Evolutionary conservation across 371 early-diverging fungal species (phyloP), one percentile per base, ranked within the genome.

Genomic region (Coemansia sp.): DNA sequence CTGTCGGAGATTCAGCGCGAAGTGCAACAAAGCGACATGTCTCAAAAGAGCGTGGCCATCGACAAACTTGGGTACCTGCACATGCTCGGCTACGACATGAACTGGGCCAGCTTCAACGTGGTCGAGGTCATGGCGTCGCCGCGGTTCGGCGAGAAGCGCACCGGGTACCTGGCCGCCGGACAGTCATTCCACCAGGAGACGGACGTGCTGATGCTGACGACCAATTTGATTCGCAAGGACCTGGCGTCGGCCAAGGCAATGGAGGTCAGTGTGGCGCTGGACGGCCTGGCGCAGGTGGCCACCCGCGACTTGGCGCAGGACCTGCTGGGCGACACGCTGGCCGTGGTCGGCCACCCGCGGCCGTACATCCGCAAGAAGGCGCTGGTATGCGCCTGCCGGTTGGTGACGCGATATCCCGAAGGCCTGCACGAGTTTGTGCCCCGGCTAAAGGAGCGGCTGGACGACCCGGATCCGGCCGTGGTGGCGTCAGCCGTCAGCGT

Each of bases 81-180:
- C 82, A 95, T 96, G 95, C 84, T 94, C 30, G 98, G 98, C 4
- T 96, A 95, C 64, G 94, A 94, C 70, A 94, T 94, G 91, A 85
- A 87, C 3, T 98, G 97, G 97, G 96, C 97, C 0, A 88, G 90
- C 0, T 98, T 98, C 70, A 93, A 96, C 72, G 88, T 96, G 4
- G 90, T 98, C n/a, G 95, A 98, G 76, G 94, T 94, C 52, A 97
- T 98, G 97, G 91, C 95, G 1, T 90, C 93, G 5, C 82, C 90
- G 49, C 90, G 91, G 53, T 86, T 92, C 41, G 70, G 82, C 30
- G 87, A 93, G 74, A 98, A 98, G 75, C 83, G 93, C 33, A 82
- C 90, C 26, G 98, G 97, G 35, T 97, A 97, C 72, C 81, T 93
- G 59, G 97, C 96, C 2, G 98, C 96, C 2, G 80, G 88, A 1